These are phyloP conservation scores for Chiua virens DNA, from an alignment of 768 basidiomycete genomes.

Conservation along the genomic window DNA sequence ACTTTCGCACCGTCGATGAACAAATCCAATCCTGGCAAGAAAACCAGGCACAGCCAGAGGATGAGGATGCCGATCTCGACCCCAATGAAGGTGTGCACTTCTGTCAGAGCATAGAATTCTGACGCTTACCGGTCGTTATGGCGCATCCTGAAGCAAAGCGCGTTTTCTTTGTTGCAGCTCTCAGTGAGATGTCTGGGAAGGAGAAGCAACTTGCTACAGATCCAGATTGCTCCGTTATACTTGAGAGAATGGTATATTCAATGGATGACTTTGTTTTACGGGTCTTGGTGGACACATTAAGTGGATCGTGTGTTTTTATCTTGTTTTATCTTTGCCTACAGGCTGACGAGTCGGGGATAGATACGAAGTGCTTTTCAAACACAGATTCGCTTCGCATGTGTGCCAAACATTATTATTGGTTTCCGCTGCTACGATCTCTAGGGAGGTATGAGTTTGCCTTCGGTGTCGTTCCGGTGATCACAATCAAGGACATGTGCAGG, in stretches of 20 bases:
- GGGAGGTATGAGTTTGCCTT: conserved; percentile 53
- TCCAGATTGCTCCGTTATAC: conserved; percentile 85
- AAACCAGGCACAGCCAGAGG: conserved; percentile 40
- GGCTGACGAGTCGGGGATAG: conserved; percentile 34
- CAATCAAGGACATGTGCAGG: conserved; percentile 34
- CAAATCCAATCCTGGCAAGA: conserved; percentile 86
- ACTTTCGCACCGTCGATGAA: conserved; percentile 85
- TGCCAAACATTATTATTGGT: conserved; percentile 85
- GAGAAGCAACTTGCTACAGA: conserved; percentile 92
- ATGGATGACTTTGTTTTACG: conserved; percentile 97
- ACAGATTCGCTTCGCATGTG: conserved; percentile 95
- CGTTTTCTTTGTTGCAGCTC: conserved; percentile 77
- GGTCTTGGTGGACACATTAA: conserved; percentile 84
- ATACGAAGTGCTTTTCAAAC: conserved; percentile 62
- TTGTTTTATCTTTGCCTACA: conserved; percentile 4
- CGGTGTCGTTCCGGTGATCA: neutral
- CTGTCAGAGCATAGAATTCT: neutral
- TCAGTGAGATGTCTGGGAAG: conserved; percentile 82
- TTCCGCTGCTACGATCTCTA: conserved; percentile 57
- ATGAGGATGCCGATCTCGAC: conserved; percentile 50
- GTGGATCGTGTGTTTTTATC: conserved; percentile 72
- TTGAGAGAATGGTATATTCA: conserved; percentile 88
- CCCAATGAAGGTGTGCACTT: conserved; percentile 65
- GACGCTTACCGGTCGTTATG: neutral
- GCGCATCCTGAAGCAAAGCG: conserved; percentile 54